phyloP scores from a whole-genome alignment of 1,284 basidiomycete species.

The Ustilago nuda region DNA sequence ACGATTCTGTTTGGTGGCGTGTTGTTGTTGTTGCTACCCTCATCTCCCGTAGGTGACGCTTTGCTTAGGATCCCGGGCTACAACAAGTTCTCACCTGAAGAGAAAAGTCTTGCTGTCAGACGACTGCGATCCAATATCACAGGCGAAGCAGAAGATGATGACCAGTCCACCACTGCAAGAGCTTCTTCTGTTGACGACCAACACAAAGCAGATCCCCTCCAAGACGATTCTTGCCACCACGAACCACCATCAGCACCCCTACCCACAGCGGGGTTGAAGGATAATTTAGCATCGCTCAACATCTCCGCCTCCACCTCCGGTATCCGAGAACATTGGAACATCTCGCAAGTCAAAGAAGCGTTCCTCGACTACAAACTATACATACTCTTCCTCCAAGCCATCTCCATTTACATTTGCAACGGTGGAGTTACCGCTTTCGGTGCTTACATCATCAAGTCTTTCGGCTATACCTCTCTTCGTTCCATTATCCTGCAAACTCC shows the following conservation, averaged over 20 bases:
- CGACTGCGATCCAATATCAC: constrained; percentile 69
- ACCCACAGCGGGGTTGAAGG: constrained; percentile 33
- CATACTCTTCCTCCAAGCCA: constrained; percentile 71
- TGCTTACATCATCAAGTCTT: constrained; percentile 70
- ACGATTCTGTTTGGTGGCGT: constrained; percentile 72
- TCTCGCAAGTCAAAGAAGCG: constrained; percentile 70
- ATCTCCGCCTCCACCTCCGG: constrained; percentile 42
- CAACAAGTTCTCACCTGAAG: constrained; percentile 51
- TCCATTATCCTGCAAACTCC: constrained; percentile 71
- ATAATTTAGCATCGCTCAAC: constrained; percentile 39
- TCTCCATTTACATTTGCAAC: constrained; percentile 70
- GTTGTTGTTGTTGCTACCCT: constrained; percentile 71
- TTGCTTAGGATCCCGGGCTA: constrained; percentile 49
- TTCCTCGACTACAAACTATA: constrained; percentile 71
- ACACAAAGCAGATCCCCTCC: constrained; percentile 16
- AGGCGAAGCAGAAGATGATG: constrained; percentile 67
- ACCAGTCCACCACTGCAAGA: constrained; percentile 28
- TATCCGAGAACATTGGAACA: constrained; percentile 62
- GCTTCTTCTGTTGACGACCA: constrained; percentile 15
- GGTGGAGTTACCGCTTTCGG: constrained; percentile 72
- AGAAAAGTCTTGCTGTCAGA: constrained; percentile 65
- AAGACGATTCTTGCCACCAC: constrained; percentile 8
- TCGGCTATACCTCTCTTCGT: constrained; percentile 71
- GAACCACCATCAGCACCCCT: constrained; percentile 13
- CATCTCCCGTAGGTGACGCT: constrained; percentile 68